phyloP scores from a whole-genome alignment of 768 basidiomycete species.

The Amyloporia xantha region DNA sequence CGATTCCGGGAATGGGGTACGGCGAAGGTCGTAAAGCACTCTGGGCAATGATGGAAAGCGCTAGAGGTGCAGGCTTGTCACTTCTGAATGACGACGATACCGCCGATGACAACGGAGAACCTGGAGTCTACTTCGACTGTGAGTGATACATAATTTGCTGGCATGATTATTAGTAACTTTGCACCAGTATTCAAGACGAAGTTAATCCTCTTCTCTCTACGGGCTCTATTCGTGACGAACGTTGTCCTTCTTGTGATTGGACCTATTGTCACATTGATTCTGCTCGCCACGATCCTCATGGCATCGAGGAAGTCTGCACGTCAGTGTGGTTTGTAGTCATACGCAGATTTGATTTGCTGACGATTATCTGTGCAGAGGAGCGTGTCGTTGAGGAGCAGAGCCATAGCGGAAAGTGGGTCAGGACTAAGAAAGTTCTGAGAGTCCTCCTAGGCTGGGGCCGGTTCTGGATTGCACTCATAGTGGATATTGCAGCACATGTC shows the following conservation, averaged over 20 bases:
- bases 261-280: slow-evolving; percentile 44
- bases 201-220: slow-evolving; percentile 50
- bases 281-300: slow-evolving; percentile 32
- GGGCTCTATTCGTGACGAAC: slow-evolving; percentile 46
- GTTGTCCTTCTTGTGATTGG: slow-evolving; percentile 57
- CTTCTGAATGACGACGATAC: slow-evolving; percentile 39
- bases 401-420: slow-evolving; percentile 16
- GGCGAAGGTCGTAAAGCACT: slow-evolving; percentile 48
- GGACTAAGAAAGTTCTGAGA: slow-evolving; percentile 22
- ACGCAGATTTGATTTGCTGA: not conserved
- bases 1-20: slow-evolving; percentile 46
- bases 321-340: slow-evolving; percentile 3
- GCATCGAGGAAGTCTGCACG: slow-evolving; percentile 18
- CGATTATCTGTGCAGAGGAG: not conserved
- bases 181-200: slow-evolving; percentile 51
- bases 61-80: slow-evolving; percentile 45
- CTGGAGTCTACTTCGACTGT: slow-evolving; percentile 71
- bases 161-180: not conserved
- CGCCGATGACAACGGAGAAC: slow-evolving; percentile 18
- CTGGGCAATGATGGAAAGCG: slow-evolving; percentile 76
- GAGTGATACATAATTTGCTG: slow-evolving; percentile 16
- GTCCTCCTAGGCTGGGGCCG: slow-evolving; percentile 44
- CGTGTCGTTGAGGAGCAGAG: slow-evolving; percentile 4
- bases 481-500: slow-evolving; percentile 39
- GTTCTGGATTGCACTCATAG: slow-evolving; percentile 54